A percentile compares a stretch with the other conserved stretches of the same genome.
phyloP scores from a whole-genome alignment of 345 rosid genomes.

The Garcia nutans region DNA sequence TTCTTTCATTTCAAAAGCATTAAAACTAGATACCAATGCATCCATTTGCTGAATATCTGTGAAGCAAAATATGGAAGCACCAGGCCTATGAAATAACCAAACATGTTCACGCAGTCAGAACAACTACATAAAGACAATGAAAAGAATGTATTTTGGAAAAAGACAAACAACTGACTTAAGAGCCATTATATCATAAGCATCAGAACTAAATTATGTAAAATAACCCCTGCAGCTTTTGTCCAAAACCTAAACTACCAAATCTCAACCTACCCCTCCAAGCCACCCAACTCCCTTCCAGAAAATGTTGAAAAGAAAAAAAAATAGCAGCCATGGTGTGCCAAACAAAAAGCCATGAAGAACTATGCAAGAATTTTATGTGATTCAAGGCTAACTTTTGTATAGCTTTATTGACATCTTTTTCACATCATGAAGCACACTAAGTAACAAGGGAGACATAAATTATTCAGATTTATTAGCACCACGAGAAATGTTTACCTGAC shows the following conservation, averaged over 20 bases:
- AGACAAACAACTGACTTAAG: not conserved
- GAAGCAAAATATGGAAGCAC: constrained; percentile 52
- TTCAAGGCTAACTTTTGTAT: too few relatives aligned
- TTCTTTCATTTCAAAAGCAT: constrained; percentile 61
- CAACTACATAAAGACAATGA: constrained; percentile 9
- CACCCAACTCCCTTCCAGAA: too few relatives aligned
- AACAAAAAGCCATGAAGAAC: not conserved
- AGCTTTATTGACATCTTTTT: too few relatives aligned
- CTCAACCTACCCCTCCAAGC: not conserved
- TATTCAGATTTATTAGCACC: not conserved
- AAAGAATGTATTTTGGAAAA: not conserved
- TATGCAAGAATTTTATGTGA: too few relatives aligned
- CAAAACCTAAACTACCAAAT: not conserved
- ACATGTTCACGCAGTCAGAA: constrained; percentile 22
- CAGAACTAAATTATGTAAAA: not conserved
- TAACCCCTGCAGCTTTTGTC: not conserved
- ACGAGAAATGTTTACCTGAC: not conserved
- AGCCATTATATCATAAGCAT: not conserved
- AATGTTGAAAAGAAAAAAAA: not conserved
- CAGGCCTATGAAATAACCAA: constrained; percentile 51
- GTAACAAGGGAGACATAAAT: not conserved
- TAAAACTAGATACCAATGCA: constrained; percentile 66
- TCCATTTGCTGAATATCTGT: constrained; percentile 87
- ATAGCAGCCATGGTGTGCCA: not conserved
- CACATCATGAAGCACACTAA: too few relatives aligned